Conservation (phyloP, 306 rosid species). For the Quercus robur region DNA sequence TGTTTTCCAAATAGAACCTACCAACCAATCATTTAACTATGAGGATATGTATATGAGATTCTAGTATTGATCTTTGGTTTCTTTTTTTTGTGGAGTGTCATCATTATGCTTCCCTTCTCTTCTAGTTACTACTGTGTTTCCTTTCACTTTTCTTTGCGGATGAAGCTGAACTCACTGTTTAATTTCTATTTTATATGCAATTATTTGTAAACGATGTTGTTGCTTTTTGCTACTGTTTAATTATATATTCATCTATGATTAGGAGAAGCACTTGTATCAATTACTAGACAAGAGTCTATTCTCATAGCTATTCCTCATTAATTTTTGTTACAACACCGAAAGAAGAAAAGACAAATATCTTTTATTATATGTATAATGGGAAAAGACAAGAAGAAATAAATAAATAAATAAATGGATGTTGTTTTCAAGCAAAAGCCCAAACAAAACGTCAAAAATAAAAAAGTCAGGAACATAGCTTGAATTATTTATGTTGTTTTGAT, state of each 20-base stretch:
- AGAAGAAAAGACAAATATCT: neutral
- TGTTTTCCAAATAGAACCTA: slow-evolving; percentile 25
- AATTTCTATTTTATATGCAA: neutral
- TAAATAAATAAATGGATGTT: neutral
- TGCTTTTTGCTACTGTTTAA: neutral
- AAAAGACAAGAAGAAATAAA: neutral
- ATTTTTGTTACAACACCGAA: neutral
- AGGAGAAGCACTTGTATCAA: neutral
- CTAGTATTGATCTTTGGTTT: slow-evolving; percentile 31
- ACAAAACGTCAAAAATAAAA: neutral
- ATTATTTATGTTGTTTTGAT: no score
- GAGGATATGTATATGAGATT: slow-evolving; percentile 45
- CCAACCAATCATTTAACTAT: slow-evolving; percentile 46
- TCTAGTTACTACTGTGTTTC: neutral
- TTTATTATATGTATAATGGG: neutral
- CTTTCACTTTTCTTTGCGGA: neutral
- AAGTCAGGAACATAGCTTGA: no score
- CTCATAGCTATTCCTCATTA: neutral
- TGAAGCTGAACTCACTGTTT: neutral
- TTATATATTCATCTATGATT: neutral
- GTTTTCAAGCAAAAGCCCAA: neutral
- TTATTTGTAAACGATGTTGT: neutral
- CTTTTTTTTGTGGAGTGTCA: slow-evolving; percentile 24
- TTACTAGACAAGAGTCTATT: neutral
- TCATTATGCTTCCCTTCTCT: slow-evolving; percentile 7